These are phyloP conservation scores for Danielozyma ontarioensis DNA, from an alignment of 805 yeast genomes.

Conservation along the genomic window DNA sequence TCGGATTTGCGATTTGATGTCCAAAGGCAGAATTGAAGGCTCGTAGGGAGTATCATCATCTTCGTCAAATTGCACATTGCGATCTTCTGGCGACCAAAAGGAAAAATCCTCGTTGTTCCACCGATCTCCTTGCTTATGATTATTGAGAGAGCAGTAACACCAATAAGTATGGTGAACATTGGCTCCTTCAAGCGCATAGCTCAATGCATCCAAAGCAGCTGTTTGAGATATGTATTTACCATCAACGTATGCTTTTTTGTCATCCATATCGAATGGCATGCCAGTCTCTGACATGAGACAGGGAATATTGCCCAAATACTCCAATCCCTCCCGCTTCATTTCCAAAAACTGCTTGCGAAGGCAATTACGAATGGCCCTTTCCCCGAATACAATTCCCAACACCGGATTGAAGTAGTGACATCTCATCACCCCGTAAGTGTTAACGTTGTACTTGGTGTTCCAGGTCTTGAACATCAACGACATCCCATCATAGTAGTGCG, in stretches of 20 bases:
- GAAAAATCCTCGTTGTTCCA: conserved; percentile 96
- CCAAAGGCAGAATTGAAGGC: background rate
- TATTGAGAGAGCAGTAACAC: conserved; percentile 73
- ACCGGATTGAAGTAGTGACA: conserved; percentile 69
- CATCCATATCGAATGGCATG: conserved; percentile 94
- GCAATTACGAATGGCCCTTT: conserved; percentile 67
- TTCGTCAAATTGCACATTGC: conserved; percentile 17
- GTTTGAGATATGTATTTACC: conserved; percentile 74
- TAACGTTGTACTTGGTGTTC: conserved; percentile 79
- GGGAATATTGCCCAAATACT: conserved; percentile 65
- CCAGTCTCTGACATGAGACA: conserved; percentile 91
- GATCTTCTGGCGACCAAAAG: conserved; percentile 70
- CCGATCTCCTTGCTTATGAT: conserved; percentile 81
- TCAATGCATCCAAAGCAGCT: conserved; percentile 76
- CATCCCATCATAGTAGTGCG: conserved; percentile 94
- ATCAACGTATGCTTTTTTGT: conserved; percentile 58
- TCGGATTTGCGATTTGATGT: conserved; percentile 2
- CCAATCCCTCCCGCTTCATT: conserved; percentile 59
- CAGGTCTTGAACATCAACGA: conserved; percentile 88
- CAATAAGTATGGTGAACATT: conserved; percentile 74
- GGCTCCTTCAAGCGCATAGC: conserved; percentile 71
- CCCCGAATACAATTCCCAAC: conserved; percentile 78
- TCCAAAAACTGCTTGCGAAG: conserved; percentile 63
- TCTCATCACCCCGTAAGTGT: conserved; percentile 83
- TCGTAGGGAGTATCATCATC: conserved; percentile 5